phyloP scores from a whole-genome alignment of 2,329 filamentous ascomycete species.

The Rutstroemia sp. region DNA sequence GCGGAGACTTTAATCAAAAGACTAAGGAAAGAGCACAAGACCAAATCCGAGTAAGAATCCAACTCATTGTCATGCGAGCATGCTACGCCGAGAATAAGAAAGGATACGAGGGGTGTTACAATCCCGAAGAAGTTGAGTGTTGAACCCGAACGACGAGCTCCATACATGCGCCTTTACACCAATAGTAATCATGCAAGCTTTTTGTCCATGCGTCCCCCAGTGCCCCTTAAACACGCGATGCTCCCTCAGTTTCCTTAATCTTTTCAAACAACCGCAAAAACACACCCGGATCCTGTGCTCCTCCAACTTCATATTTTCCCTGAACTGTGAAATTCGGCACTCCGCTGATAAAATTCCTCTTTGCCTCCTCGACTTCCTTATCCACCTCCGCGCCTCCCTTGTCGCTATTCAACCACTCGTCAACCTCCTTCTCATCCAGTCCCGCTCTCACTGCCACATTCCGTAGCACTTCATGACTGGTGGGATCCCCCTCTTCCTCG shows the following conservation, averaged over 20 bases:
- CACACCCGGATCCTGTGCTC: conserved; percentile 61
- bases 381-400: conserved; percentile 41
- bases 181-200: background rate
- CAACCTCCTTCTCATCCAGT: conserved; percentile 44
- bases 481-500: conserved; percentile 57
- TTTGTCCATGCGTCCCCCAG: background rate
- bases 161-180: background rate
- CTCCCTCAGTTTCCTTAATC: conserved; percentile 33
- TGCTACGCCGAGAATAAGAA: too few species aligned
- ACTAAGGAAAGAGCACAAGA: too few species aligned
- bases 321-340: conserved; percentile 74
- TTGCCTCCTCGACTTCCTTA: conserved; percentile 29
- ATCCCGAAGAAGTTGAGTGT: too few species aligned
- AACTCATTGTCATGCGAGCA: too few species aligned
- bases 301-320: conserved; percentile 56
- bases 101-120: too few species aligned
- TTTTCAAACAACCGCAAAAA: conserved; percentile 61
- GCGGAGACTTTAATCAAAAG: too few species aligned
- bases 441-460: conserved; percentile 47
- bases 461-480: conserved; percentile 44
- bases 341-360: conserved; percentile 47
- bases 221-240: conserved; percentile 12
- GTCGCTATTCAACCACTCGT: conserved; percentile 45
- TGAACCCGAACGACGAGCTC: too few species aligned
- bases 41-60: too few species aligned